Evolutionary conservation across 2,329 filamentous ascomycete species (phyloP), one percentile per base, ranked within the genome.

Genomic region (Ilyonectria robusta): DNA sequence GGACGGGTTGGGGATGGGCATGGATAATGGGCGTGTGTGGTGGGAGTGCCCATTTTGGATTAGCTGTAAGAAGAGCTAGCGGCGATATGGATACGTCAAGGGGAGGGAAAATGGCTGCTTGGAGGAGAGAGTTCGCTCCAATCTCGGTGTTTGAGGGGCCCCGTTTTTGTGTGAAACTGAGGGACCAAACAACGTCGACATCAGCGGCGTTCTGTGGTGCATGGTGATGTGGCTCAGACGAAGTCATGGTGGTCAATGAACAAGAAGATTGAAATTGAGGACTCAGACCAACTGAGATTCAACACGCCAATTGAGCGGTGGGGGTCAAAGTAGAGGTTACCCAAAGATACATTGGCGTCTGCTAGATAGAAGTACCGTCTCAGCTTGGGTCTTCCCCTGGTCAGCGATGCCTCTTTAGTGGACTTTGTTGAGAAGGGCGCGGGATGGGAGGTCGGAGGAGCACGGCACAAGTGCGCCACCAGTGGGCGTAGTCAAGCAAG

Each of bases 391-490:
- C 33, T 23, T 26, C 44, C 58, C 53, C 62, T 31, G 44, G 48
- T 35, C 31, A 53, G 60, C 33, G 29, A 31, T 50, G 35, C 19
- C 53, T 26, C 48, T 60, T 44, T 59, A 54, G 51, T 29, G 35
- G 33, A 58, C 53, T 66, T 75, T 75, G 73, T 75, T 75, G 71
- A 70, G 69, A 26, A 70, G 69, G n/a, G 44, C 33, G 54, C 57
- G 53, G 42, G 53, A 48, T 47, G 55, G 58, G 47, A 55, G 61
- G 26, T 51, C 46, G 21, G 33, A 54, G 59, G 62, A 62, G 56
- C 19, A 56, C 54, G 65, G 65, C 59, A 63, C 42, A 26, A 35
- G 53, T 46, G 37, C 58, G 63, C 63, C 58, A 66, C 48, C 26
- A 59, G 58, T 69, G 46, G 51, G 68, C 54, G 57, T 31, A 17